A percentile compares a stretch with the other conserved stretches of the same genome.
phyloP scores from a whole-genome alignment of 352 stramenopile species.

The Globisporangium cederbergense region DNA sequence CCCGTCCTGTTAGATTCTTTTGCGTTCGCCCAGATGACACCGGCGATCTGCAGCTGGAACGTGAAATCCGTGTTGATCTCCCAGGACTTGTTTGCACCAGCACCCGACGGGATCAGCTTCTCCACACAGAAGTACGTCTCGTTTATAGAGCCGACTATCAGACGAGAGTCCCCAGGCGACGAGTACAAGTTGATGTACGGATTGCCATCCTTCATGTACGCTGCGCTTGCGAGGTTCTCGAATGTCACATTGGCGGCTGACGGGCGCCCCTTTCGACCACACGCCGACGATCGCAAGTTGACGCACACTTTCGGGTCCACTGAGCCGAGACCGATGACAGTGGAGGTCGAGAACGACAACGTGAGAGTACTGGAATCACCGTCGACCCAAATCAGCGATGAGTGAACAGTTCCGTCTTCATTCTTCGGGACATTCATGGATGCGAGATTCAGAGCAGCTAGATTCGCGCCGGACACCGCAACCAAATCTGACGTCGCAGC shows the following conservation, averaged over 20 bases:
- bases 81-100: conserved; percentile 55
- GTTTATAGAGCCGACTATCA: conserved; percentile 53
- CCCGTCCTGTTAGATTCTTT: conserved; percentile 9
- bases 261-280: conserved; percentile 41
- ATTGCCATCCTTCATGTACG: conserved; percentile 74
- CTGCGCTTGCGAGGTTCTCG: conserved; percentile 27
- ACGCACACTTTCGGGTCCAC: conserved; percentile 68
- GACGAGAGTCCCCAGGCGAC: conserved; percentile 42
- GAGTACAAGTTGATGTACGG: conserved; percentile 71
- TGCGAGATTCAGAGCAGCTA: conserved; percentile 52
- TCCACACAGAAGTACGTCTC: conserved; percentile 74
- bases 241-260: conserved; percentile 53
- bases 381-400: conserved; percentile 76
- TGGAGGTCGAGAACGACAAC: conserved; percentile 77
- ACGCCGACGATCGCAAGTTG: conserved; percentile 52
- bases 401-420: conserved; percentile 44
- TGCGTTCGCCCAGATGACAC: conserved; percentile 36
- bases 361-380: conserved; percentile 57
- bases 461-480: conserved; percentile 20
- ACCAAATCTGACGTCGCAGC: conserved; percentile 20
- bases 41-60: conserved; percentile 72
- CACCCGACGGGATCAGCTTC: conserved; percentile 60
- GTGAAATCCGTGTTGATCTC: conserved; percentile 65
- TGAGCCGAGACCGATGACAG: conserved; percentile 58
- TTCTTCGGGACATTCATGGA: conserved; percentile 53